These are phyloP conservation scores for Magnolia sinica DNA, from an alignment of 164 flowering plant genomes.

Conservation along the genomic window DNA sequence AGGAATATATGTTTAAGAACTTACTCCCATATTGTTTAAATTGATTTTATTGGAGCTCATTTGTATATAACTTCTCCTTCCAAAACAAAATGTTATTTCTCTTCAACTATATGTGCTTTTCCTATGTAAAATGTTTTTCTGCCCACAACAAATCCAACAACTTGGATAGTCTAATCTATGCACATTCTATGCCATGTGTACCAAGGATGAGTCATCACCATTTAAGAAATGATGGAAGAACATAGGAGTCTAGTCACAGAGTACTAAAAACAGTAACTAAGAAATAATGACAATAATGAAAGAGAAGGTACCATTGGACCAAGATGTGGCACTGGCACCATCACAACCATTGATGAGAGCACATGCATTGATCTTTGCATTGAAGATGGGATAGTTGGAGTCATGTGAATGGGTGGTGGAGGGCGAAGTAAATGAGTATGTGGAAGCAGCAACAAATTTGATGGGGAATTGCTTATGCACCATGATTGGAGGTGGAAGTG, in stretches of 20 bases:
- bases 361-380: conserved; percentile 51
- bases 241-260: too few relatives aligned
- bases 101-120: too few relatives aligned
- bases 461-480: conserved; percentile 67
- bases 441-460: conserved; percentile 56
- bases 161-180: too few relatives aligned
- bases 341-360: conserved; percentile 44
- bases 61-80: too few relatives aligned
- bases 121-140: too few relatives aligned
- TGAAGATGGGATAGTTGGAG: conserved; percentile 46
- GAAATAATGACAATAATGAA: not conserved
- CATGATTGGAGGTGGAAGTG: conserved; percentile 56
- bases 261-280: too few relatives aligned
- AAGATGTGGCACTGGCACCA: conserved; percentile 34
- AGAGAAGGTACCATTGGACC: conserved; percentile 58
- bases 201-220: too few relatives aligned
- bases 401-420: conserved; percentile 55
- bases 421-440: conserved; percentile 82
- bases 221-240: not conserved
- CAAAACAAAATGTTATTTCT: too few relatives aligned
- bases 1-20: too few relatives aligned
- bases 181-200: too few relatives aligned
- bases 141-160: not conserved
- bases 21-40: too few relatives aligned
- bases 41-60: too few relatives aligned